These are phyloP conservation scores for Inga laurina DNA, from an alignment of 306 rosid species.

Conservation along the genomic window DNA sequence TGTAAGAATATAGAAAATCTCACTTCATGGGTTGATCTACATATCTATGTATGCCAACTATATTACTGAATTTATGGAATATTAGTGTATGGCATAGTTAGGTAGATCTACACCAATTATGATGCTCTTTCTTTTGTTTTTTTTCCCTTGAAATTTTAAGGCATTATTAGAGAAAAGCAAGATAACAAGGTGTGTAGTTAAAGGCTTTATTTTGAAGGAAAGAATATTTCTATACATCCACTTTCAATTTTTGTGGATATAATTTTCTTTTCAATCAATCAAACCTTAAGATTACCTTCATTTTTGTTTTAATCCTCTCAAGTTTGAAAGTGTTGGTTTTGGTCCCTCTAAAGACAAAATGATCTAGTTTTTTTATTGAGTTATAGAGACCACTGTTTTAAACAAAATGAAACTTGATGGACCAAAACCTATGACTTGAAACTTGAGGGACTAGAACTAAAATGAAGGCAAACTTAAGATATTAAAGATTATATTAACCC, in stretches of 20 bases:
- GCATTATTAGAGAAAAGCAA: neutral
- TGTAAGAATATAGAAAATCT: neutral
- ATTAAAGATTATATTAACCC: no score
- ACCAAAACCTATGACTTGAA: no score
- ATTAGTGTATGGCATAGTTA: neutral
- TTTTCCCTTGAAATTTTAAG: neutral
- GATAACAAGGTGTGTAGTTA: neutral
- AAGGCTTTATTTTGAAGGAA: neutral
- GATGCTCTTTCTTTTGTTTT: neutral
- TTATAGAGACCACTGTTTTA: no score
- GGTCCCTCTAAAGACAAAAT: rapidly evolving
- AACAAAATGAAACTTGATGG: no score
- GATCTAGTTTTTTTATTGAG: no score
- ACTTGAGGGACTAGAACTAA: no score
- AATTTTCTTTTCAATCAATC: neutral
- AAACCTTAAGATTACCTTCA: neutral
- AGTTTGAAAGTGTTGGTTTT: no score
- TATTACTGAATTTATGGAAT: neutral
- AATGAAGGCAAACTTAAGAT: no score
- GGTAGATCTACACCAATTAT: neutral
- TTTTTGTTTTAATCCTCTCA: no score
- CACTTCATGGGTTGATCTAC: neutral
- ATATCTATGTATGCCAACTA: neutral
- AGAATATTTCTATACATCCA: neutral
- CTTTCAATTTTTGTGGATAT: neutral